A percentile compares a stretch with the other conserved stretches of the same genome.
These are phyloP conservation scores for Sphagnum contortum DNA, from an alignment of 225 moss, liverwort and hornwort species.

Conservation along the genomic window DNA sequence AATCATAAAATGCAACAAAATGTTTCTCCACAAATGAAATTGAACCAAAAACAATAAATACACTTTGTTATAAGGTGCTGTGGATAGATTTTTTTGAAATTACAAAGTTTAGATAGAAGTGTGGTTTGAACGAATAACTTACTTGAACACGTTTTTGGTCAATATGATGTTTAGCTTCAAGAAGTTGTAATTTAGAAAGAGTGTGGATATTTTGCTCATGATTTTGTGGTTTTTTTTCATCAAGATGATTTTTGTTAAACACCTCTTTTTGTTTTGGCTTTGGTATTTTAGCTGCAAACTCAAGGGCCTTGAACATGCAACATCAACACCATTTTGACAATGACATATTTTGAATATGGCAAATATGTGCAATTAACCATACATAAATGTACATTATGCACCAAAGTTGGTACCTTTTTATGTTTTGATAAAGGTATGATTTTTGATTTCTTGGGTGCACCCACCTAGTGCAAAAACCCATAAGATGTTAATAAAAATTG, in stretches of 20 bases:
- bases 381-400: not conserved
- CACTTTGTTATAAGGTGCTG: not conserved
- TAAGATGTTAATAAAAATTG: too few species aligned
- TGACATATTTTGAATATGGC: not conserved
- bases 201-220: constrained; percentile 39
- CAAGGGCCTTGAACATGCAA: constrained; percentile 49
- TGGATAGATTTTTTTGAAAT: too few species aligned
- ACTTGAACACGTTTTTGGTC: constrained; percentile 74
- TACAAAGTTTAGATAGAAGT: not conserved
- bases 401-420: constrained; percentile 23
- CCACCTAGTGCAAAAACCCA: constrained; percentile 15
- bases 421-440: constrained; percentile 23
- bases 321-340: not conserved
- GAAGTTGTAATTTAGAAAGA: constrained; percentile 56
- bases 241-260: constrained; percentile 4
- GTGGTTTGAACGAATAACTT: not conserved
- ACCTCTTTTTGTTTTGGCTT: constrained; percentile 62
- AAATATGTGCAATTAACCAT: not conserved
- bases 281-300: constrained; percentile 70
- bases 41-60: not conserved
- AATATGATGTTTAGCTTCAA: constrained; percentile 74
- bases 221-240: constrained; percentile 25
- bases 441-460: constrained; percentile 15
- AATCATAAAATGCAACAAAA: too few species aligned
- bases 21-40: too few species aligned